A percentile compares a stretch with the other conserved stretches of the same genome.
Evolutionary conservation across 2,329 filamentous ascomycete genomes (phyloP).

Genomic region (Microdochium nivale): DNA sequence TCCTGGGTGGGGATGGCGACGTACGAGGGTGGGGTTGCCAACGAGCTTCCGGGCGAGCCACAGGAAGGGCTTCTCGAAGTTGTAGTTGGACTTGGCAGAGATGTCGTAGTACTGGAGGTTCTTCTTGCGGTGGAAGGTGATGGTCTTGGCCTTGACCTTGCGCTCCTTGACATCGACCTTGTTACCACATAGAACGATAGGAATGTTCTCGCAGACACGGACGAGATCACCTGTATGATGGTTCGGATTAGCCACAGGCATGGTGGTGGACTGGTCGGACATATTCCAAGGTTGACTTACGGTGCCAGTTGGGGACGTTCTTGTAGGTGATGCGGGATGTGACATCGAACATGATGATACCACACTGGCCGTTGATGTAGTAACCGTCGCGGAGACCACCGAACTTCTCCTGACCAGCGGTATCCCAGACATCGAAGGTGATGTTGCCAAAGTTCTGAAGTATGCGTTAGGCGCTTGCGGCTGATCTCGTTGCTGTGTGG

Average conservation of each 20-base stretch:
- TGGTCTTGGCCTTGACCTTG: slow-evolving; percentile 99
- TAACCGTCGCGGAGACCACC: slow-evolving; percentile 98
- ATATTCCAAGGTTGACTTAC: slow-evolving; percentile 48
- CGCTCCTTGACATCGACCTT: slow-evolving; percentile 99
- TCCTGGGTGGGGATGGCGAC: slow-evolving; percentile 20
- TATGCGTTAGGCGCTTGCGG: not conserved
- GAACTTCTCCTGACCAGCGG: slow-evolving; percentile 98
- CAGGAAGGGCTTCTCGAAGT: slow-evolving; percentile 99
- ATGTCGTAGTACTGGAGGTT: slow-evolving; percentile 99
- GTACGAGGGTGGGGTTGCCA: slow-evolving; percentile 78
- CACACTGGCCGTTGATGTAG: slow-evolving; percentile 99
- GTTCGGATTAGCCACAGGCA: not conserved
- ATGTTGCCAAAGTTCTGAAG: slow-evolving; percentile 81
- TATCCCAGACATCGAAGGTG: slow-evolving; percentile 99
- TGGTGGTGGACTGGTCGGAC: slow-evolving; percentile 1
- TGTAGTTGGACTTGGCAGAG: slow-evolving; percentile 99
- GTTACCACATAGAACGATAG: slow-evolving; percentile 96
- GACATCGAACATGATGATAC: slow-evolving; percentile 99
- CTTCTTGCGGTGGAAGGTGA: slow-evolving; percentile 99
- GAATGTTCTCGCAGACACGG: slow-evolving; percentile 98
- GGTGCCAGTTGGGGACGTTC: slow-evolving; percentile 99
- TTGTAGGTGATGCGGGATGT: slow-evolving; percentile 99
- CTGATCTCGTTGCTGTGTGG: slow-evolving; percentile 3
- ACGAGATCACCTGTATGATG: slow-evolving; percentile 73
- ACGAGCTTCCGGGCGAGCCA: slow-evolving; percentile 98